These are phyloP conservation scores for Cladosporium oxysporum DNA, from an alignment of 2,329 filamentous ascomycete genomes.

Conservation along the genomic window DNA sequence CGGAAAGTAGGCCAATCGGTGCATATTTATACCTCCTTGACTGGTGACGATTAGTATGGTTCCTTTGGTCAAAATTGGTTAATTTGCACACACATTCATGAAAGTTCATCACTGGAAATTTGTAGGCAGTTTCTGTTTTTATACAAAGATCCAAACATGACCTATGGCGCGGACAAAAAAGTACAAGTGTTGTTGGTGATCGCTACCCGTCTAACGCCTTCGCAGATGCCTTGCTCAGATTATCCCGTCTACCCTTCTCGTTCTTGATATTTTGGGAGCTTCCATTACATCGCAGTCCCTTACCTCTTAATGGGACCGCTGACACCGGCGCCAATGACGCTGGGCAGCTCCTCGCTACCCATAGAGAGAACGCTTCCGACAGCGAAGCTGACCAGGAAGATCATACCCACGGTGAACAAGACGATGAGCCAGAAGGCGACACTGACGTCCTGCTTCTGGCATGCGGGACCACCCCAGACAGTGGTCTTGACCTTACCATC, in stretches of 20 bases:
- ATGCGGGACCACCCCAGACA: conserved; percentile 81
- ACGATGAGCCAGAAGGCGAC: conserved; percentile 85
- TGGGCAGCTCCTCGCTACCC: conserved; percentile 83
- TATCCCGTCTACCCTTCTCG: conserved; percentile 3
- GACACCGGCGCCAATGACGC: conserved; percentile 94
- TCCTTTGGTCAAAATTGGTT: neutral
- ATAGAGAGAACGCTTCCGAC: conserved; percentile 80
- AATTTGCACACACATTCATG: neutral
- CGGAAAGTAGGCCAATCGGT: neutral
- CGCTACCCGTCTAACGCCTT: conserved; percentile 16
- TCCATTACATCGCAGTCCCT: neutral
- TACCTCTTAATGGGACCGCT: conserved; percentile 54
- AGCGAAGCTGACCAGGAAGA: conserved; percentile 67
- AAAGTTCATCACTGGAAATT: neutral
- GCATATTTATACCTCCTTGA: neutral
- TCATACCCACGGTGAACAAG: conserved; percentile 69
- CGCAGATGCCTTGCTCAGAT: conserved; percentile 20
- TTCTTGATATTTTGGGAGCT: neutral
- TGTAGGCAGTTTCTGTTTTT: conserved; percentile 8
- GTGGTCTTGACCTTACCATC: conserved; percentile 61
- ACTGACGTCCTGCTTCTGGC: conserved; percentile 89
- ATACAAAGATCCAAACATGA: conserved; percentile 8
- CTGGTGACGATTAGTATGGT: neutral
- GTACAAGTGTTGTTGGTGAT: conserved; percentile 13
- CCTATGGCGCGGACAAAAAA: conserved; percentile 17